phyloP scores from a whole-genome alignment of 106 monocot species.

The Xerophyta viscosa region DNA sequence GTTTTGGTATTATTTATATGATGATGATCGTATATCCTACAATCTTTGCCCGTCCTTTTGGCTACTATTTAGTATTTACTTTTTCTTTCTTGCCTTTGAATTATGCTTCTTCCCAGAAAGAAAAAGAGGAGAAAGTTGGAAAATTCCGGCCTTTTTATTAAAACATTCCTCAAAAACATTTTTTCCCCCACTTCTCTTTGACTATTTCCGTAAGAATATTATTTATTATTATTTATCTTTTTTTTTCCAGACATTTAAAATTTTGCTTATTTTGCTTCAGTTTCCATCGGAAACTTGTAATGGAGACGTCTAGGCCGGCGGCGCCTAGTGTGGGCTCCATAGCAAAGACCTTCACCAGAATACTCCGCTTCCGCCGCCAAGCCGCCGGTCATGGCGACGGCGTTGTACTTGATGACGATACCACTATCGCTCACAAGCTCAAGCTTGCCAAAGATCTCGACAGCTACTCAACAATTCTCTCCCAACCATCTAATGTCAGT shows the following conservation, averaged over 20 bases:
- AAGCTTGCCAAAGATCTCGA: slow-evolving; percentile 6
- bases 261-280: no score
- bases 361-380: slow-evolving; percentile 14
- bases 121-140: background rate
- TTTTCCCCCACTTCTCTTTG: background rate
- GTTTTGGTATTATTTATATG: no score
- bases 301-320: slow-evolving; percentile 11
- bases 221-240: no score
- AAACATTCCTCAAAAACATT: background rate
- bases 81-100: background rate
- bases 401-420: background rate
- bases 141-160: no score
- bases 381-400: slow-evolving; percentile 2
- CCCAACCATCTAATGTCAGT: slow-evolving; percentile 2
- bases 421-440: slow-evolving; percentile 1
- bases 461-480: slow-evolving; percentile 9
- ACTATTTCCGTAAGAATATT: background rate
- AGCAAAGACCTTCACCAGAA: slow-evolving; percentile 12
- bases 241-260: no score
- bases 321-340: slow-evolving; percentile 3
- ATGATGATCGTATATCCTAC: no score
- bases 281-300: background rate
- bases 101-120: background rate
- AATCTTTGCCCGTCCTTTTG: no score
- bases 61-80: no score